Evolutionary conservation across 352 stramenopile genomes (phyloP).

Genomic region (Pythium plurisporium): DNA sequence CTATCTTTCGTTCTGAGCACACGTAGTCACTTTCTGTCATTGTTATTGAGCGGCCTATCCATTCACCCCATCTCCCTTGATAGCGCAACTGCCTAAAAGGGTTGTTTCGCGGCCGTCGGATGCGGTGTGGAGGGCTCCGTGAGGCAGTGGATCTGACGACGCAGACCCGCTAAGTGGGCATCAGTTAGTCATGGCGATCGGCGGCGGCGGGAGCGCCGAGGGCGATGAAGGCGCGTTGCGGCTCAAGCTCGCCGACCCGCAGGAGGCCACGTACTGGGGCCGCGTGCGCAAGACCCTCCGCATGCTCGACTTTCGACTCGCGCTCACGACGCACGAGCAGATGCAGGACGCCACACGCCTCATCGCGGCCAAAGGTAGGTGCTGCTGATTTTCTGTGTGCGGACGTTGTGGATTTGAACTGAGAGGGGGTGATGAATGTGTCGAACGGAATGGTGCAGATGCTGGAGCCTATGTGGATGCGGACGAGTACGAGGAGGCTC

Average conservation of each 20-base stretch:
- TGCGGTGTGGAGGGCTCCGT: too few species aligned
- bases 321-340: conserved; percentile 52
- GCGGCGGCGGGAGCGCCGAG: conserved; percentile 9
- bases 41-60: too few species aligned
- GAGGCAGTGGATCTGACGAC: neutral
- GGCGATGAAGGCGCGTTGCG: conserved; percentile 22
- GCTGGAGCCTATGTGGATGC: conserved; percentile 34
- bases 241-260: conserved; percentile 67
- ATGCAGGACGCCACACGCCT: conserved; percentile 43
- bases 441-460: conserved; percentile 3
- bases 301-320: conserved; percentile 78
- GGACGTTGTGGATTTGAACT: too few species aligned
- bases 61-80: too few species aligned
- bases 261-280: conserved; percentile 71
- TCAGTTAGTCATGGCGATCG: conserved; percentile 17
- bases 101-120: too few species aligned
- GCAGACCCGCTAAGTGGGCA: too few species aligned
- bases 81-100: neutral
- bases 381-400: too few species aligned
- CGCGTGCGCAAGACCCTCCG: conserved; percentile 78
- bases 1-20: too few species aligned
- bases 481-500: conserved; percentile 38
- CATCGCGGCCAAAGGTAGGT: conserved; percentile 33
- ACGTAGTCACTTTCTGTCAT: neutral
- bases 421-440: neutral